Percentiles rank a stretch among this genome's conserved stretches.
Evolutionary conservation across 257 asterid genomes (phyloP).

Genomic region (Przewalskia tangutica): DNA sequence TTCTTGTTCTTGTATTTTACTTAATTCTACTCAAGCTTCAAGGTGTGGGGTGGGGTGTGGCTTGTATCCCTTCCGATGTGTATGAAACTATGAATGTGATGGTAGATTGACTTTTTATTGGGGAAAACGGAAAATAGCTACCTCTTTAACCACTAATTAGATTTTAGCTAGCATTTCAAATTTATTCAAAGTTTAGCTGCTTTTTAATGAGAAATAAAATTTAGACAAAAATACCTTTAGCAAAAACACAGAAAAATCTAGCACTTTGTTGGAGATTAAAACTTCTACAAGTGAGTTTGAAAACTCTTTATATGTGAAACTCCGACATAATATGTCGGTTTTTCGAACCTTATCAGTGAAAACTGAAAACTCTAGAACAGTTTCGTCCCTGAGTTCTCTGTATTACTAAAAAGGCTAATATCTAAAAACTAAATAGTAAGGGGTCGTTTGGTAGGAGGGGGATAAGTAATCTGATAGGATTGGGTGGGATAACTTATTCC

Average conservation of each 20-base stretch:
- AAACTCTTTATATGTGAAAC: too few species aligned
- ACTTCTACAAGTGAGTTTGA: too few species aligned
- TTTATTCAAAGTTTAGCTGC: neutral
- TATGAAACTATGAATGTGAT: neutral
- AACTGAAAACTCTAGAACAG: neutral
- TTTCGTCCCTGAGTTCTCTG: neutral
- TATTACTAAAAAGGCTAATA: neutral
- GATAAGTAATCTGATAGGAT: too few species aligned
- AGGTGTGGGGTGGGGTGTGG: neutral
- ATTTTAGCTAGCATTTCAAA: too few species aligned
- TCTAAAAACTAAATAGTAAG: too few species aligned
- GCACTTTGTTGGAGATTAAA: neutral
- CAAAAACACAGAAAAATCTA: neutral
- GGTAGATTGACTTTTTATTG: too few species aligned
- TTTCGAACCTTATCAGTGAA: neutral
- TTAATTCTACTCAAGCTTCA: neutral
- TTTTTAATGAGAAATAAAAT: too few species aligned
- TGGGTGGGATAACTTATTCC: too few species aligned
- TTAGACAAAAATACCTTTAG: neutral
- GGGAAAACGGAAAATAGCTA: too few species aligned
- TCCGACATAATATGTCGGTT: neutral
- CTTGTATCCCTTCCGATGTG: neutral
- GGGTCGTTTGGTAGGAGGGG: too few species aligned
- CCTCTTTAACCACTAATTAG: too few species aligned
- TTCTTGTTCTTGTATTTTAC: neutral